phyloP scores from a whole-genome alignment of 331 rosid species.

The Malus hybrid region DNA sequence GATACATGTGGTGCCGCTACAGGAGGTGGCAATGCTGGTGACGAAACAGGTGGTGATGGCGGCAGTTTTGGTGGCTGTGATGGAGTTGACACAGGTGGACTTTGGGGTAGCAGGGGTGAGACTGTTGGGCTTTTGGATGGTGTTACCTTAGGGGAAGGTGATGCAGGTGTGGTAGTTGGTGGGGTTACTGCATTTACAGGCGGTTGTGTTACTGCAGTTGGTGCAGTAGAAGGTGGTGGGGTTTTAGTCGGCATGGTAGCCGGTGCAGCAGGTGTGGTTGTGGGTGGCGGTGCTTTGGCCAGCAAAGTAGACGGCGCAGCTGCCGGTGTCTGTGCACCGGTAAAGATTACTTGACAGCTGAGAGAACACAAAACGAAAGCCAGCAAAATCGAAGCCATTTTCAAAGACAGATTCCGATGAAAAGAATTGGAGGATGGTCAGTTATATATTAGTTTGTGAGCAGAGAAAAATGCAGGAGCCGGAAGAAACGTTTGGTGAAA shows the following conservation, averaged over 20 bases:
- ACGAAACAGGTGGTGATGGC: not conserved
- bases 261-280: constrained; percentile 34
- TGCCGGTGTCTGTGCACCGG: constrained; percentile 46
- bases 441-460: constrained; percentile 23
- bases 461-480: not conserved
- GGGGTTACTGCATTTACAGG: constrained; percentile 28
- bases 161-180: constrained; percentile 35
- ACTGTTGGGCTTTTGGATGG: constrained; percentile 41
- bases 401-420: constrained; percentile 11
- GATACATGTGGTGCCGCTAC: constrained; percentile 47
- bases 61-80: constrained; percentile 38
- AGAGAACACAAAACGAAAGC: constrained; percentile 28
- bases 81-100: constrained; percentile 49
- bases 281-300: constrained; percentile 22
- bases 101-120: constrained; percentile 51
- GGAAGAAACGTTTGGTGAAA: constrained; percentile 25
- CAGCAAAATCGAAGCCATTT: constrained; percentile 50
- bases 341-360: constrained; percentile 18
- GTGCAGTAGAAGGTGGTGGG: constrained; percentile 30
- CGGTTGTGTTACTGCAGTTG: constrained; percentile 29
- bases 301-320: constrained; percentile 27
- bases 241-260: constrained; percentile 20
- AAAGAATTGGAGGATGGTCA: not conserved
- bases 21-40: constrained; percentile 34
- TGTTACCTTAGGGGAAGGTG: constrained; percentile 50